Evolutionary conservation across 768 basidiomycete species (phyloP).

Genomic region (Tremella yokohamensis): DNA sequence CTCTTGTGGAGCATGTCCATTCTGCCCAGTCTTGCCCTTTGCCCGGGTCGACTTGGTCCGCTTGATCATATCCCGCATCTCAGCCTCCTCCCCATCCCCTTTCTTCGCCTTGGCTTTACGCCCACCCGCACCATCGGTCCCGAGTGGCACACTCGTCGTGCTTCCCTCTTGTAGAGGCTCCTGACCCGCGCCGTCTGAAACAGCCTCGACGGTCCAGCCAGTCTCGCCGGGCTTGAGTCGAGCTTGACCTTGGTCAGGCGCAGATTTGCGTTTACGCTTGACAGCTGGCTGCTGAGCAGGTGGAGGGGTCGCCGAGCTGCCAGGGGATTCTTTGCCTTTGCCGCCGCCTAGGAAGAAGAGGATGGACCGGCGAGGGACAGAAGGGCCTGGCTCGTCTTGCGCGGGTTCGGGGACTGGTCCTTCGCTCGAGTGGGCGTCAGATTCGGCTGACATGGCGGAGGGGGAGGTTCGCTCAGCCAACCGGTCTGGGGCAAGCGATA

Average conservation of each 20-base stretch:
- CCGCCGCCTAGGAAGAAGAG: not conserved
- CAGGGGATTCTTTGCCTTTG: not conserved
- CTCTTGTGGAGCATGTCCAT: slow-evolving; percentile 3
- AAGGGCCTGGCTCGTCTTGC: not conserved
- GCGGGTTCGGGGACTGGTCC: not conserved
- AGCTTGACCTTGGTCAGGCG: not conserved
- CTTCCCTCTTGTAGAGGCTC: not conserved
- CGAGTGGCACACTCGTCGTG: too few relatives aligned
- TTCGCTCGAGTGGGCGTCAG: not conserved
- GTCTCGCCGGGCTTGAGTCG: not conserved
- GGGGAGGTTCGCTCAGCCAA: too few relatives aligned
- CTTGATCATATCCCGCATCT: slow-evolving; percentile 35
- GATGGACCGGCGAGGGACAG: not conserved
- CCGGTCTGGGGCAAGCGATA: too few relatives aligned
- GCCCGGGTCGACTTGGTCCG: slow-evolving; percentile 3
- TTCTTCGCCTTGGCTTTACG: not conserved
- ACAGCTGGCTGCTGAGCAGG: not conserved
- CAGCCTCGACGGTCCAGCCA: not conserved
- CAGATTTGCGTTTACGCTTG: not conserved
- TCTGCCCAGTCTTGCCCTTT: slow-evolving; percentile 12
- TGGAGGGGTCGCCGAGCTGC: not conserved
- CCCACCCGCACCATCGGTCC: too few relatives aligned
- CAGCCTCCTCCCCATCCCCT: slow-evolving; percentile 27
- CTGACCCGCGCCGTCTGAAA: not conserved
- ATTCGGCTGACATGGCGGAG: too few relatives aligned